Conservation (phyloP, 768 basidiomycete species). For the Suillus bovinus region DNA sequence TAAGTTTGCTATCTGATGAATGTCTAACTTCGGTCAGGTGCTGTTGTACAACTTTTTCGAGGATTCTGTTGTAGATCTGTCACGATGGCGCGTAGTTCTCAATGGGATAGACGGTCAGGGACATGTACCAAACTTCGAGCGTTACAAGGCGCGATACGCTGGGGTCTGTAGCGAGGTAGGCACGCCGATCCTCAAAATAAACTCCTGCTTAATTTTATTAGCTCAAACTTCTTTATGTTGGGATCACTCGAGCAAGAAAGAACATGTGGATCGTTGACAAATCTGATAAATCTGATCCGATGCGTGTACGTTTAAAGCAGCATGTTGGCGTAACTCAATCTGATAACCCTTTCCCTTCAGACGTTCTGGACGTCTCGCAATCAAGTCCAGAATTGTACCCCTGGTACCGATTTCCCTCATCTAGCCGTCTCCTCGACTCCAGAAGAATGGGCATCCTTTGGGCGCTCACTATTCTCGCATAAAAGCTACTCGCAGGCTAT, state of each 20-base stretch:
- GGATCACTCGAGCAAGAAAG: constrained; percentile 65
- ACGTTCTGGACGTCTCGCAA: constrained; percentile 48
- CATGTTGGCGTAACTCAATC: not conserved
- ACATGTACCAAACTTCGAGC: constrained; percentile 45
- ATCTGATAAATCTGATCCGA: too few relatives aligned
- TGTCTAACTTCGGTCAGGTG: constrained; percentile 44
- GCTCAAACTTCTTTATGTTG: constrained; percentile 72
- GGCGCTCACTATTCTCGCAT: constrained; percentile 41
- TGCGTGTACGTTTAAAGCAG: constrained; percentile 38
- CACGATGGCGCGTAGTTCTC: constrained; percentile 63
- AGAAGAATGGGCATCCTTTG: constrained; percentile 47
- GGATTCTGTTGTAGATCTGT: constrained; percentile 50
- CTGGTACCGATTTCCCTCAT: constrained; percentile 51
- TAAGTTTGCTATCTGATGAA: not conserved
- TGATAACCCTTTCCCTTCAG: constrained; percentile 32
- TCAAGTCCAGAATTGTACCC: constrained; percentile 49
- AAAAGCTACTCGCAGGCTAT: constrained; percentile 47
- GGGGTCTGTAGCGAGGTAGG: constrained; percentile 58
- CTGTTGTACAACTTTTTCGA: constrained; percentile 75
- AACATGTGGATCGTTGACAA: constrained; percentile 73
- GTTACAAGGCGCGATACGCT: constrained; percentile 47
- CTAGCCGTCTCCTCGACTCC: constrained; percentile 56
- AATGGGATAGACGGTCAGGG: constrained; percentile 35
- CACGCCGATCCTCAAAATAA: not conserved
- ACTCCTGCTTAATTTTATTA: constrained; percentile 21